Percentiles rank a stretch among this genome's conserved stretches.
These are phyloP conservation scores for Ophiostoma sp. DNA, from an alignment of 2,329 filamentous ascomycete genomes.

Conservation along the genomic window DNA sequence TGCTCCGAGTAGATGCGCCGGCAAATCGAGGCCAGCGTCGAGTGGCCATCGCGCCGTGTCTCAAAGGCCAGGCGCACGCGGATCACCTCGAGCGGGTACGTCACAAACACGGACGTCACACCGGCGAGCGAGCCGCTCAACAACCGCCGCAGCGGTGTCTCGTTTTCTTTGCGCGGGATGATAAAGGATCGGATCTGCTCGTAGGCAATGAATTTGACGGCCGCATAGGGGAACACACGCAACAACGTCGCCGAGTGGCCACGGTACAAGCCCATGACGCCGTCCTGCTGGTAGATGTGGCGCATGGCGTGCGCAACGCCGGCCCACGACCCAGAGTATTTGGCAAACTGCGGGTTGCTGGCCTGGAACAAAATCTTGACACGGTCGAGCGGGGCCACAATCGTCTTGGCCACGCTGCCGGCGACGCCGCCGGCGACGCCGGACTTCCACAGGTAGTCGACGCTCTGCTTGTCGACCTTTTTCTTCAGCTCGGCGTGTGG, in stretches of 20 bases:
- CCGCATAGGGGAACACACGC: constrained; percentile 95
- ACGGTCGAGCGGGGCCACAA: constrained; percentile 92
- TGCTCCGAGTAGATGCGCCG: constrained; percentile 83
- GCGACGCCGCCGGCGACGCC: constrained; percentile 86
- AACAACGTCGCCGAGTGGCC: constrained; percentile 93
- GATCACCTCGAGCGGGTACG: constrained; percentile 91
- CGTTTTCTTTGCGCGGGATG: constrained; percentile 70
- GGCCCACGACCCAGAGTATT: constrained; percentile 86
- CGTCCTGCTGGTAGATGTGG: constrained; percentile 78
- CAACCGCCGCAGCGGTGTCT: constrained; percentile 77
- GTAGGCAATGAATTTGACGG: constrained; percentile 97
- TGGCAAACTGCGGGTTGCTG: constrained; percentile 87
- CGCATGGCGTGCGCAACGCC: constrained; percentile 80
- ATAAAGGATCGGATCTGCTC: constrained; percentile 85
- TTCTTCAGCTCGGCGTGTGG: constrained; percentile 47
- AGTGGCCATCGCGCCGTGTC: constrained; percentile 72
- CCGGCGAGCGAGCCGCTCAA: constrained; percentile 74
- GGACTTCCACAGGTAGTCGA: constrained; percentile 81
- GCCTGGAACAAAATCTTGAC: constrained; percentile 99
- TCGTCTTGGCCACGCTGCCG: constrained; percentile 90
- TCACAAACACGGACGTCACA: constrained; percentile 90
- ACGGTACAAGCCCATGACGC: constrained; percentile 76
- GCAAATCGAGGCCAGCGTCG: constrained; percentile 74
- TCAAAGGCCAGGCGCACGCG: constrained; percentile 93
- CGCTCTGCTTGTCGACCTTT: constrained; percentile 66